A percentile compares a stretch with the other conserved stretches of the same genome.
Evolutionary conservation across 2,329 filamentous ascomycete genomes (phyloP).

Genomic region (Apiospora aurea): DNA sequence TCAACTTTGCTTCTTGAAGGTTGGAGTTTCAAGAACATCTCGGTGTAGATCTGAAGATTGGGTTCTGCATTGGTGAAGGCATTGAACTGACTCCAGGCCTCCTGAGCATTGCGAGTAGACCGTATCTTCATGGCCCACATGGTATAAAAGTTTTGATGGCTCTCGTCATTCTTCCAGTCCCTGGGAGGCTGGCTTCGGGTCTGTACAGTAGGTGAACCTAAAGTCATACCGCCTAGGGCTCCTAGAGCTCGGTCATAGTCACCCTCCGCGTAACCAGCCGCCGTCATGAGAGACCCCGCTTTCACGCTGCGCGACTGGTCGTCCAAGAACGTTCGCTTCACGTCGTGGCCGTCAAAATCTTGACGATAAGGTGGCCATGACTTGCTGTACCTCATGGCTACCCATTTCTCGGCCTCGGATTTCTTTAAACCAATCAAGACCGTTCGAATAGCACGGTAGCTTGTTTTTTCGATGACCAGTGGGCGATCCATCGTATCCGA

Average conservation of each 20-base stretch:
- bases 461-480: constrained; percentile 56
- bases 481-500: constrained; percentile 57
- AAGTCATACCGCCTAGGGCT: constrained; percentile 59
- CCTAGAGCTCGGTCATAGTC: constrained; percentile 57
- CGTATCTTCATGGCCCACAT: constrained; percentile 63
- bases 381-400: constrained; percentile 55
- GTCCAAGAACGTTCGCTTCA: constrained; percentile 57
- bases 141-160: constrained; percentile 45
- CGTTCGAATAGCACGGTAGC: constrained; percentile 61
- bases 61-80: constrained; percentile 35
- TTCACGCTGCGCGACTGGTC: constrained; percentile 60
- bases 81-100: constrained; percentile 59
- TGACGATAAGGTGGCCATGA: constrained; percentile 68
- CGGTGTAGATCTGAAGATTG: constrained; percentile 61
- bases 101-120: constrained; percentile 65
- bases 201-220: constrained; percentile 64
- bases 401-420: constrained; percentile 56
- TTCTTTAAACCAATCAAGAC: constrained; percentile 63
- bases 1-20: constrained; percentile 40
- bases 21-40: constrained; percentile 66
- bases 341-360: constrained; percentile 66
- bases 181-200: constrained; percentile 49
- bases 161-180: constrained; percentile 37
- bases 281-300: constrained; percentile 61
- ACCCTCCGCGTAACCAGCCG: constrained; percentile 60